phyloP scores from a whole-genome alignment of 306 rosid species.

The Cyclanthera cordifolia region DNA sequence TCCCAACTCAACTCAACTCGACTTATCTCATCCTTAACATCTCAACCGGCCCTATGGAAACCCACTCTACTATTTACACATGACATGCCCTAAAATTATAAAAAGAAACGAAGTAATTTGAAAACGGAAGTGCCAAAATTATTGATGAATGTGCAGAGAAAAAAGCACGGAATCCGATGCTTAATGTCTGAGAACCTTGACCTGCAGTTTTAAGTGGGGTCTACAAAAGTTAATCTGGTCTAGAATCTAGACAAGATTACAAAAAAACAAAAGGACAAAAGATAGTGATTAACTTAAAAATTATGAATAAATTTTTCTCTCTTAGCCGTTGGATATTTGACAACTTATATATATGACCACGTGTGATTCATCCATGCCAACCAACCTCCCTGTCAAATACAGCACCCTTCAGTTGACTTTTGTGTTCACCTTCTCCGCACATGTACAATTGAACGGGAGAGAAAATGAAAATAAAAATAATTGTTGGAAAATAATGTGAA shows the following conservation, averaged over 20 bases:
- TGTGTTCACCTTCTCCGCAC: background rate
- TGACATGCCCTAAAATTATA: background rate
- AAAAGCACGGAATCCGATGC: slow-evolving; percentile 7
- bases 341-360: background rate
- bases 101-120: background rate
- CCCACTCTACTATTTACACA: no score
- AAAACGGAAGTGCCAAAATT: background rate
- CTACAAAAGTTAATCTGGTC: slow-evolving; percentile 2
- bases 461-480: no score
- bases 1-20: no score
- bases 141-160: background rate
- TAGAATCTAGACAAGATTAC: background rate
- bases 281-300: background rate
- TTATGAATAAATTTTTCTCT: background rate
- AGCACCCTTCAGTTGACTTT: slow-evolving; percentile 1
- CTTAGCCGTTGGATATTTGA: slow-evolving; percentile 5
- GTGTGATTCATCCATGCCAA: background rate
- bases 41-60: no score
- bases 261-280: background rate
- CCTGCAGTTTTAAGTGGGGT: background rate
- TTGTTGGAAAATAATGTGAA: no score
- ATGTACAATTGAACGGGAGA: no score
- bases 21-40: no score
- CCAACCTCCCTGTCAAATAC: background rate
- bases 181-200: slow-evolving; percentile 5